Evolutionary conservation across 805 yeast genomes (phyloP), one percentile per base, ranked within the genome.

Genomic region (Yamadazyma endophytica): DNA sequence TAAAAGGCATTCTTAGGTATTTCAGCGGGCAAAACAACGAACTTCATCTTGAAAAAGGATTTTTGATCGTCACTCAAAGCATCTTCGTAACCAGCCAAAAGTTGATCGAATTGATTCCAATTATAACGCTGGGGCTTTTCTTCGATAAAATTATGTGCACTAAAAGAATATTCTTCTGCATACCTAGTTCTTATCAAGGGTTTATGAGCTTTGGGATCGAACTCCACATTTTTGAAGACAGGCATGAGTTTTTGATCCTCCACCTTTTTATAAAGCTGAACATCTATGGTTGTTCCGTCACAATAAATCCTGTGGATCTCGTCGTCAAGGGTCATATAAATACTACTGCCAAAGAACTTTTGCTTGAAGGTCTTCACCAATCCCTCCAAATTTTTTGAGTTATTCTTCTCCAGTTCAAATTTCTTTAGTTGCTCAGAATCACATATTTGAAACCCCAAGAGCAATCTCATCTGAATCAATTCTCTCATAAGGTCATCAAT

Each of bases 81-180:
- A 42, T 87, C 96, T 17, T 82, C 88, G 51, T 81, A 84, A 0
- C 98, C 98, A 1, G 97, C 95, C n/a, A 89, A 55, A 15, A 75
- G 74, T 49, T 87, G 96, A 60, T 92, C 99, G 43, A 89, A 68
- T 40, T 79, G 82, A 45, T 89, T 89, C 98, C 98, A 92, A 40
- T 89, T 88, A 39, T 77, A 73, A 9, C 65, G 61, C 26, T 71
- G 57, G 3, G 81, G 72, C 20, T 70, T 70, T 11, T 68, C 68
- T 25, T 71, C 70, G 13, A 74, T 58, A 2, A 79, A 75, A 37
- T 76, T 77, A 5, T 81, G 70, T 33, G 62, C 66, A 1, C 87
- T 70, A 3, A 70, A 63, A 15, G 75, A 61, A 48, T 81, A 89
- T 9, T 64, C 69, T 26, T 73, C 77, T 20, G 87, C 89, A 51